Base-by-base conservation (phyloP, 371 early-diverging fungal species). In the Mucor indicus region DNA sequence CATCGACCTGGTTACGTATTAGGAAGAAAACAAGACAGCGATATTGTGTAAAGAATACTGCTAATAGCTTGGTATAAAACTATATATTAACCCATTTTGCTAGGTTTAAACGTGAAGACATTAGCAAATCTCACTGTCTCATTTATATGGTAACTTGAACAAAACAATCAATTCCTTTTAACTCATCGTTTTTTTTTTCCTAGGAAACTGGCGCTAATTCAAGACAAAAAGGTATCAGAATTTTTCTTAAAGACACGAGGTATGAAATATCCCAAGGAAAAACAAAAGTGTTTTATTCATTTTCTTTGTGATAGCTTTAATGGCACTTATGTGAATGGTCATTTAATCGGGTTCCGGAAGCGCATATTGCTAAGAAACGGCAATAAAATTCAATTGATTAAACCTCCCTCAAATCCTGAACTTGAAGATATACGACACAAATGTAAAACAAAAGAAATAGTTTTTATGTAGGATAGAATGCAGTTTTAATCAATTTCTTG, bases 71-170 rank as follows among this genome's bases (percentile, higher is more conserved):
- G n/a, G n/a, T 21, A n/a, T 11, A 19, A 13, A 20, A n/a, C 19
- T 17, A 22, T 7, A 17, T 10, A 15, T 25, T 27, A 15, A 20
- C 5, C 5, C 42, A 6, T 38, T 13, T 50, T 21, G 11, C 44
- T 17, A 68, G 65, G 12, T 50, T 78, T 19, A 39, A 54, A n/a
- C 59, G 72, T 44, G 52, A 53, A 9, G 72, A 75, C 19, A 77
- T 89, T 32, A 86, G 87, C 50, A 85, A 87, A 52, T 70, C 77
- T 2, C 91, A 91, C 60, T 89, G 89, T 57, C 61, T 85, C 7
- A 82, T 91, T 16, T 89, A 83, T 65, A 75, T 73, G 70, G 76
- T 76, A 49, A 57, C 53, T 19, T 49, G 33, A 37, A 47, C 45
- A 20, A 38, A 21, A 33, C 24, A 16, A 15, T 15, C 12, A 23